Evolutionary conservation across 768 basidiomycete genomes (phyloP).

Genomic region (Psilocybe azurescens): DNA sequence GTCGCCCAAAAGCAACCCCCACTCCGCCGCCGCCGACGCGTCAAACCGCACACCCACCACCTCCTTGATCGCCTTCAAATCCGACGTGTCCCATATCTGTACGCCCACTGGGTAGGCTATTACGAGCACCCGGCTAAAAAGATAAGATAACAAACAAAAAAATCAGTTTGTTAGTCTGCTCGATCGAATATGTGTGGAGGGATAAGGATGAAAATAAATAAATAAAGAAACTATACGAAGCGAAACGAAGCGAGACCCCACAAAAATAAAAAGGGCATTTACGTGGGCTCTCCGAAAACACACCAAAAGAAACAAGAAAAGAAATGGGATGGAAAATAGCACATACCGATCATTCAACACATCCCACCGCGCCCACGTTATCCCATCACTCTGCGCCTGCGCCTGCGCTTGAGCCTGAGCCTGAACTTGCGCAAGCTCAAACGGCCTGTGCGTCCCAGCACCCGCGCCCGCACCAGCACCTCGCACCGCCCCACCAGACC

Average conservation of each 20-base stretch:
- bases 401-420: not conserved
- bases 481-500: not conserved
- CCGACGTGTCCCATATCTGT: slow-evolving; percentile 68
- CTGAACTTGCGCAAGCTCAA: not conserved
- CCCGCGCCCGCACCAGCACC: not conserved
- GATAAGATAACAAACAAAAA: not conserved
- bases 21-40: slow-evolving; percentile 22
- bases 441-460: not conserved
- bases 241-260: too few species aligned
- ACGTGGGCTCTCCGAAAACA: not conserved
- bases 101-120: slow-evolving; percentile 25
- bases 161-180: too few species aligned
- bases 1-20: slow-evolving; percentile 9
- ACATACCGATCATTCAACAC: slow-evolving; percentile 24
- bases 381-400: slow-evolving; percentile 30
- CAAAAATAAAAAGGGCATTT: not conserved
- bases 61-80: slow-evolving; percentile 49
- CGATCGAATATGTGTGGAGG: too few species aligned
- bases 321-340: not conserved
- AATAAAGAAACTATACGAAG: not conserved
- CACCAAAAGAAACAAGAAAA: too few species aligned
- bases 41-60: slow-evolving; percentile 51
- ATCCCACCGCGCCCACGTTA: slow-evolving; percentile 55
- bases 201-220: not conserved
- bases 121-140: not conserved